Evolutionary conservation across 2,329 filamentous ascomycete genomes (phyloP), one percentile per base, ranked within the genome.

Genomic region (Exophiala dermatitidis): DNA sequence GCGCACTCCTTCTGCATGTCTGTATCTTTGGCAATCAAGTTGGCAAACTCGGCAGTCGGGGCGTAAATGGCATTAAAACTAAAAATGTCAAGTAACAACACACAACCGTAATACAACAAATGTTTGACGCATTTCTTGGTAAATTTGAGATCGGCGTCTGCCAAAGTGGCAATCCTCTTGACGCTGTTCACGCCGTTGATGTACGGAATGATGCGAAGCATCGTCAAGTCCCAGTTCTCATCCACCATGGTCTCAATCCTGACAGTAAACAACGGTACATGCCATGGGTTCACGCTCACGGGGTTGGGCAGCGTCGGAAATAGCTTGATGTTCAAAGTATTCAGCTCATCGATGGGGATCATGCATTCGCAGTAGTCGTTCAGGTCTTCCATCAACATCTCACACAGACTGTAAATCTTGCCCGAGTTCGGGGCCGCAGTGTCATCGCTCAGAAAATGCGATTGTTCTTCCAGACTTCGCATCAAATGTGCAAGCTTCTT

Each of bases 311-410:
- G 86, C 44, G 88, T 83, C 0, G 89, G 90, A 68, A 96, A 96
- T 46, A 96, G 81, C 72, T 96, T 96, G 78, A 96, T 88, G 71
- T 96, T 95, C 70, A 96, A 84, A 0, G 89, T 95, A 68, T 95
- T 96, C 56, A 89, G 84, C 62, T 95, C 89, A 69, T 95, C 90
- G 90, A 96, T 91, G 0, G 90, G 90, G 65, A 96, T 95, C 90
- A 95, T 95, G 77, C 90, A 95, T 73, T 98, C 93, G 66, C 88
- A 90, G 66, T 96, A 98, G 64, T 94, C 94, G 67, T 97, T 96
- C 62, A 98, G 68, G 67, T 98, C 90, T 71, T 96, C 90, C 62
- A 97, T 77, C 61, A 98, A 72, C 61, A 86, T 88, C 73, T 91
- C 87, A 65, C 95, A 94, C 2, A 85, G 80, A 74, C 69, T 88